Percentiles rank a stretch among this genome's conserved stretches.
These are phyloP conservation scores for Primulina tabacum DNA, from an alignment of 257 asterid genomes.

Conservation along the genomic window DNA sequence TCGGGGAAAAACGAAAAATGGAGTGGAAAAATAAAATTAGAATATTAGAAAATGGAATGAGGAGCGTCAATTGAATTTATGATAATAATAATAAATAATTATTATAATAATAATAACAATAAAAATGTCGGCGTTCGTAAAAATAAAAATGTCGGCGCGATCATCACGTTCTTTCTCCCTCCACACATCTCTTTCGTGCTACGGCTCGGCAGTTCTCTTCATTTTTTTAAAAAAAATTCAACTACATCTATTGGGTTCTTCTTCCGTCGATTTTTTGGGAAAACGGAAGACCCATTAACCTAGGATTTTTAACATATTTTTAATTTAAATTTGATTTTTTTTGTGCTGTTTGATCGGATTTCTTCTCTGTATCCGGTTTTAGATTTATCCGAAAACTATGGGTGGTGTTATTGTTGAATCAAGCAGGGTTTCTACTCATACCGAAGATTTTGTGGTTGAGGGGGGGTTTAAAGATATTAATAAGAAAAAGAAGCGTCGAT, in stretches of 20 bases:
- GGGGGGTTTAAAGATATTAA: slow-evolving; percentile 24
- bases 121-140: slow-evolving; percentile 65
- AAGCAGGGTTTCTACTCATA: slow-evolving; percentile 21
- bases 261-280: not conserved
- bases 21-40: too few relatives aligned
- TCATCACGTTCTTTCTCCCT: slow-evolving; percentile 77
- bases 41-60: too few relatives aligned
- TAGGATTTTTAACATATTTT: too few relatives aligned
- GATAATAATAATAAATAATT: too few relatives aligned
- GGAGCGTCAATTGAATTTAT: too few relatives aligned
- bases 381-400: not conserved
- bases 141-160: slow-evolving; percentile 60
- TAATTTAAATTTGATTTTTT: too few relatives aligned
- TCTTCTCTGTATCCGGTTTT: not conserved
- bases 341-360: not conserved
- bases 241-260: not conserved
- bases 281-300: not conserved
- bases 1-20: too few relatives aligned
- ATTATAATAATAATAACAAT: too few relatives aligned
- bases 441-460: slow-evolving; percentile 16
- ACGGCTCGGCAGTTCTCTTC: not conserved
- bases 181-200: not conserved
- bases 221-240: not conserved
- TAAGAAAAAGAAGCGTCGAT: slow-evolving; percentile 41
- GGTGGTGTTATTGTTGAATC: not conserved